Evolutionary conservation across 169 alveolate genomes (phyloP), one percentile per base, ranked within the genome.

Genomic region (Plasmodium vivax): DNA sequence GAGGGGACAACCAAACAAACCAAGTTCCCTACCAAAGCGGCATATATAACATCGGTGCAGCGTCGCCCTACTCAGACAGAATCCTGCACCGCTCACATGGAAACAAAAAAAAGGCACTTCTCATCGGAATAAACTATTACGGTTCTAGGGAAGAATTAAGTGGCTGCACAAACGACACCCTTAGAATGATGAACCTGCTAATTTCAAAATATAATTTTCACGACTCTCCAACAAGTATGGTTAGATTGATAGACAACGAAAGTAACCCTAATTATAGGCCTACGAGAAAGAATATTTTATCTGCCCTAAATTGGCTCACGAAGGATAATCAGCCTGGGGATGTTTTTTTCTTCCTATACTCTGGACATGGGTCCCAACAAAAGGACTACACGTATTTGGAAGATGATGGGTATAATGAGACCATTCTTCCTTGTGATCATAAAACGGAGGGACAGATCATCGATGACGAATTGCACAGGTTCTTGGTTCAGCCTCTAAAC

Each of bases 121-220:
- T 96, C 81, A 88, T 96, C 56, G 97, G 97, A 16, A 94, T 95
- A 82, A 95, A 96, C 93, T 96, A 96, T 85, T 87, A 83, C 7
- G 97, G 96, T 68, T 68, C 96, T 8, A 82, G 82, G 2, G 92
- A 95, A 23, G 96, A 95, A 75, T 93, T 96, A 80, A 68, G 95
- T 10, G 97, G 97, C 2, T 95, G 97, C 91, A 93, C 94, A 56
- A 95, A 95, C 43, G 97, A 96, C 45, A 96, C 95, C 27, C 71
- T 92, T 51, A 88, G 95, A 51, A 93, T 93, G 96, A 74, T 82
- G 72, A 72, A 94, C n/a, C 82, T 96, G 10, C 90, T 96, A 68
- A 85, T 85, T 47, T 47, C 77, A 51, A 85, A 85, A 75, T 85
- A 85, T 47, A 32, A 85, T 51, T 85, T 85, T 34, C 56, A 85